Percentiles rank a stretch among this genome's conserved stretches.
These are phyloP conservation scores for Candida tropicalis DNA, from an alignment of 1,139 yeast genomes.

Conservation along the genomic window DNA sequence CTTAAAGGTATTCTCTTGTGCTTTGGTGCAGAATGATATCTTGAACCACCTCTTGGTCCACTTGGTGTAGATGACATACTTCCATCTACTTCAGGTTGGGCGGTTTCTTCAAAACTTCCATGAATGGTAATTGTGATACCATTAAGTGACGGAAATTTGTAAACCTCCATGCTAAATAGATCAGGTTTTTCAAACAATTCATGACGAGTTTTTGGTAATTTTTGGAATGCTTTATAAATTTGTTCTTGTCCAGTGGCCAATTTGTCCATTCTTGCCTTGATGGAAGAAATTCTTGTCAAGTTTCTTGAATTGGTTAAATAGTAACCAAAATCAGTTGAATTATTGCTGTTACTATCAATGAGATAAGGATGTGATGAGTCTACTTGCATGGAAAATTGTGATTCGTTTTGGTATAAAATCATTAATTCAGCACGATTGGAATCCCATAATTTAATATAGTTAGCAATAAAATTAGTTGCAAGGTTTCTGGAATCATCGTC, in stretches of 20 bases:
- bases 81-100: constrained; percentile 46
- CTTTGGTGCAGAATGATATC: constrained; percentile 31
- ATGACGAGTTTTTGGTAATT: constrained; percentile 78
- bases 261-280: constrained; percentile 55
- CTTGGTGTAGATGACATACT: constrained; percentile 16
- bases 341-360: constrained; percentile 27
- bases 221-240: constrained; percentile 61
- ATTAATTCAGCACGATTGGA: constrained; percentile 67
- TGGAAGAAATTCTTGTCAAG: constrained; percentile 65
- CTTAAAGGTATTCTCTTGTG: constrained; percentile 48
- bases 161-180: constrained; percentile 76
- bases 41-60: constrained; percentile 29
- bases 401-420: constrained; percentile 75
- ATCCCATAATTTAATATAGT: constrained; percentile 83
- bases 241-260: constrained; percentile 73
- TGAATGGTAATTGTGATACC: constrained; percentile 81
- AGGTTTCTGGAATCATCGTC: constrained; percentile 70
- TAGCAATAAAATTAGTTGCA: constrained; percentile 74
- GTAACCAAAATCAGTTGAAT: constrained; percentile 58
- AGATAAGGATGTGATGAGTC: constrained; percentile 56
- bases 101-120: constrained; percentile 78
- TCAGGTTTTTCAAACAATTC: constrained; percentile 62
- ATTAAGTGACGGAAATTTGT: constrained; percentile 68
- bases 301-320: constrained; percentile 77
- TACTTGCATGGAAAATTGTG: constrained; percentile 77